Conservation (phyloP, 2,329 filamentous ascomycete genomes). For the Epichloe brachyelytri region DNA sequence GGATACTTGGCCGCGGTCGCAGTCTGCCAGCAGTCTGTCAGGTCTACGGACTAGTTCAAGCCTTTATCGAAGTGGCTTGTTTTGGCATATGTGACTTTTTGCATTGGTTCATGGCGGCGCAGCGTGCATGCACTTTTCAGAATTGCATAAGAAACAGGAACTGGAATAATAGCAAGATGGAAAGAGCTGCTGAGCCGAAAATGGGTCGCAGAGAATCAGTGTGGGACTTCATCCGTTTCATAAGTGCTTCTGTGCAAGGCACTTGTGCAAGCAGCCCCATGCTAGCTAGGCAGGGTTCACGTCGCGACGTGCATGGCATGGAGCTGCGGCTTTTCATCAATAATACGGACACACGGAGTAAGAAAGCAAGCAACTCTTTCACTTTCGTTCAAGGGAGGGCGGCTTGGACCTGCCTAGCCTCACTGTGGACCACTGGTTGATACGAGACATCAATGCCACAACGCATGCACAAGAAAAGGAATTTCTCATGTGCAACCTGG, state of each 20-base stretch:
- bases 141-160: background rate
- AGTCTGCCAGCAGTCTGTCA: too few species aligned
- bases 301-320: conserved; percentile 5
- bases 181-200: background rate
- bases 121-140: too few species aligned
- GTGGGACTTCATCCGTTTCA: background rate
- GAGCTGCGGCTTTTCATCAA: background rate
- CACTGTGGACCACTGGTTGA: background rate
- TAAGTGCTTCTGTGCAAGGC: background rate
- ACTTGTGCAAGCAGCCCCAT: conserved; percentile 1
- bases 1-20: too few species aligned
- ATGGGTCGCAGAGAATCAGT: background rate
- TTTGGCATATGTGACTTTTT: too few species aligned
- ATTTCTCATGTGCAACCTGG: background rate
- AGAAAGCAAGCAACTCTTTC: background rate
- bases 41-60: too few species aligned
- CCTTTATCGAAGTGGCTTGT: too few species aligned
- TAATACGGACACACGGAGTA: background rate
- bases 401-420: background rate
- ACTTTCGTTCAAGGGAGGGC: background rate
- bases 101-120: too few species aligned
- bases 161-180: background rate
- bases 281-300: conserved; percentile 1
- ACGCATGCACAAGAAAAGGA: conserved; percentile 1
- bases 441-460: conserved; percentile 3